A percentile compares a stretch with the other conserved stretches of the same genome.
Evolutionary conservation across 495 filamentous ascomycete species (phyloP).

Genomic region (Aspergillus indologenus): DNA sequence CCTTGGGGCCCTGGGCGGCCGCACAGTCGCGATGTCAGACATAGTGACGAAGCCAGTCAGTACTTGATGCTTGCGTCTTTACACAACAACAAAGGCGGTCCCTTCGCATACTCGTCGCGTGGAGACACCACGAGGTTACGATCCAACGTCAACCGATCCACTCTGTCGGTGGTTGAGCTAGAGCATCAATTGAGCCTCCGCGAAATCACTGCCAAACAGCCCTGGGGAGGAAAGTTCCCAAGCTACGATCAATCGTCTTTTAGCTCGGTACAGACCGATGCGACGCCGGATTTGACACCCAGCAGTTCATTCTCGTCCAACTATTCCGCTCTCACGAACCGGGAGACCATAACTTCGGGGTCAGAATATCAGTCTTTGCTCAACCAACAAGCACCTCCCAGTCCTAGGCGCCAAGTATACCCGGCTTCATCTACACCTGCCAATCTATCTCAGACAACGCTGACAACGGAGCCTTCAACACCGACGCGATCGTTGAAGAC

Average conservation of each 20-base stretch:
- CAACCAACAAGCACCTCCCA: constrained; percentile 18
- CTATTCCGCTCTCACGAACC: constrained; percentile 33
- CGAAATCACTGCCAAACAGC: constrained; percentile 25
- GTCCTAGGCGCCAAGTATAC: constrained; percentile 25
- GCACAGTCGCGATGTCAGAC: constrained; percentile 36
- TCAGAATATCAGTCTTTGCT: constrained; percentile 33
- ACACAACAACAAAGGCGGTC: constrained; percentile 23
- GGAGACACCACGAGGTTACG: constrained; percentile 14
- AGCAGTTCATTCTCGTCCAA: constrained; percentile 48
- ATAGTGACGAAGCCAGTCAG: constrained; percentile 31
- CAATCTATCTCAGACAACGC: constrained; percentile 32
- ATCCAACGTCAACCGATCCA: constrained; percentile 30
- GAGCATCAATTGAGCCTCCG: constrained; percentile 37
- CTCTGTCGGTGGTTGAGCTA: constrained; percentile 36
- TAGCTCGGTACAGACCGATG: constrained; percentile 37
- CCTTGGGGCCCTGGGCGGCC: constrained; percentile 27
- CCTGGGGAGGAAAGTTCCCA: constrained; percentile 23
- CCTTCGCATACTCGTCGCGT: constrained; percentile 11
- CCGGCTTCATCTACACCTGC: constrained; percentile 34
- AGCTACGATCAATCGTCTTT: constrained; percentile 38
- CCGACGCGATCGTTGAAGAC: constrained; percentile 28
- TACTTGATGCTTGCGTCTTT: constrained; percentile 37
- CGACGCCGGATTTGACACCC: constrained; percentile 41
- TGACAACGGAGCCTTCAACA: constrained; percentile 28
- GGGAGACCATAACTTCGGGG: constrained; percentile 29